These are phyloP conservation scores for Penicillium digitatum DNA, from an alignment of 2,329 filamentous ascomycete species.

Conservation along the genomic window DNA sequence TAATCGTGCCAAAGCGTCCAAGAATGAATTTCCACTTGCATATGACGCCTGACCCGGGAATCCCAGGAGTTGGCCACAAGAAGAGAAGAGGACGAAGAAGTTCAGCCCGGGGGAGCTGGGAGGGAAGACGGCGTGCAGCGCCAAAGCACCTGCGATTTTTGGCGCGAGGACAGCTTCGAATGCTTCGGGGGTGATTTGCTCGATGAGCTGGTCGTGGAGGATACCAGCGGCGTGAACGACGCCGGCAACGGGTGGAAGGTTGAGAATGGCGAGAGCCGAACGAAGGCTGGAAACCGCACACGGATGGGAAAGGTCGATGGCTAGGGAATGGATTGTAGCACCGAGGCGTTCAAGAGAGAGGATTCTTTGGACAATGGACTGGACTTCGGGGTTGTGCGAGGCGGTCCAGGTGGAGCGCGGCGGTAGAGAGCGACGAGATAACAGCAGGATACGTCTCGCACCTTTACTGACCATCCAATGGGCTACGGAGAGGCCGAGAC, in stretches of 20 bases:
- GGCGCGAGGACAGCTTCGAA: background rate
- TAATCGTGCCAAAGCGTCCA: background rate
- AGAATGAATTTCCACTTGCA: background rate
- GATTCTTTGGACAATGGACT: background rate
- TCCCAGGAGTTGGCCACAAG: background rate
- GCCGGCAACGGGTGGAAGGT: background rate
- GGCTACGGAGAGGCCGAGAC: background rate
- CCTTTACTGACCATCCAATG: background rate
- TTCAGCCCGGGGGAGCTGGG: background rate
- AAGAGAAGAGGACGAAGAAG: background rate
- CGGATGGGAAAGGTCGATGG: background rate
- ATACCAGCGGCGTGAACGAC: background rate
- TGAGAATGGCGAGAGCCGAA: background rate
- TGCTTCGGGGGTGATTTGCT: background rate
- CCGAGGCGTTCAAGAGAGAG: background rate
- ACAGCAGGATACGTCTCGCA: background rate
- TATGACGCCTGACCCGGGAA: background rate
- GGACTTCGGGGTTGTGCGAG: background rate
- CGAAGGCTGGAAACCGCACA: background rate
- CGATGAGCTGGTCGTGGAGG: background rate
- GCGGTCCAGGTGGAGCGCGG: background rate
- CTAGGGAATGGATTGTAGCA: background rate
- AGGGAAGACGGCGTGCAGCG: background rate
- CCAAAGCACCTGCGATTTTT: background rate
- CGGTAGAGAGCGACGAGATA: background rate